Evolutionary conservation across 2,329 filamentous ascomycete species (phyloP).

Genomic region (Elsinoe arachidis): DNA sequence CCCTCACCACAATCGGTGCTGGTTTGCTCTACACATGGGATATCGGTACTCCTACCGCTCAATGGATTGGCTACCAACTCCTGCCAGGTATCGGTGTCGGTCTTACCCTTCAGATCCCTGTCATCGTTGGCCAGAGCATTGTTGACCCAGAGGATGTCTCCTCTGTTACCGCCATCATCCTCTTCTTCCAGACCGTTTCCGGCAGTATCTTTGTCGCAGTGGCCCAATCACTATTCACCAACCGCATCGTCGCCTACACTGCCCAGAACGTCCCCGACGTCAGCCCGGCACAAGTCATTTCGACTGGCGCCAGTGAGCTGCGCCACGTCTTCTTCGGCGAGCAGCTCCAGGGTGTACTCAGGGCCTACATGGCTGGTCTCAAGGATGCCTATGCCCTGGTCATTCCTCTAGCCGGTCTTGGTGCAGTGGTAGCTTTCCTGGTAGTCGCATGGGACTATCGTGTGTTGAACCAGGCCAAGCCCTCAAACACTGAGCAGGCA

Average conservation of each 20-base stretch:
- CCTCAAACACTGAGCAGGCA: slow-evolving; percentile 1
- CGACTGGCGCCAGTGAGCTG: slow-evolving; percentile 38
- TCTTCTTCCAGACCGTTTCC: slow-evolving; percentile 36
- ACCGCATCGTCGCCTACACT: slow-evolving; percentile 30
- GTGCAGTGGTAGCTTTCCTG: background rate
- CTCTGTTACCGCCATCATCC: slow-evolving; percentile 31
- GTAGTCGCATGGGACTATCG: slow-evolving; percentile 11
- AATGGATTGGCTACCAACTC: slow-evolving; percentile 43
- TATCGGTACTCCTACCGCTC: slow-evolving; percentile 27
- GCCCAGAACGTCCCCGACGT: slow-evolving; percentile 28
- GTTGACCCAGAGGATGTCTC: slow-evolving; percentile 31
- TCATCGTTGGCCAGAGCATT: slow-evolving; percentile 33
- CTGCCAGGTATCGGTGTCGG: slow-evolving; percentile 38
- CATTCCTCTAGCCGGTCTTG: slow-evolving; percentile 18
- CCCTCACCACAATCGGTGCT: slow-evolving; percentile 26
- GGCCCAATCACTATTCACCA: slow-evolving; percentile 35
- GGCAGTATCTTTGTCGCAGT: slow-evolving; percentile 37
- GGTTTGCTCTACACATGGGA: slow-evolving; percentile 38
- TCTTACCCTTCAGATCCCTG: slow-evolving; percentile 33
- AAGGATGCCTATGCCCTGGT: slow-evolving; percentile 20
- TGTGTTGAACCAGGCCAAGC: slow-evolving; percentile 9
- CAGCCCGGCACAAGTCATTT: slow-evolving; percentile 29
- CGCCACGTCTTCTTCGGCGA: slow-evolving; percentile 26
- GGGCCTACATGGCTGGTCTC: slow-evolving; percentile 29
- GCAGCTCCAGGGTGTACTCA: slow-evolving; percentile 25